phyloP scores from a whole-genome alignment of 2,329 filamentous ascomycete genomes.

The Canariomyces notabilis region DNA sequence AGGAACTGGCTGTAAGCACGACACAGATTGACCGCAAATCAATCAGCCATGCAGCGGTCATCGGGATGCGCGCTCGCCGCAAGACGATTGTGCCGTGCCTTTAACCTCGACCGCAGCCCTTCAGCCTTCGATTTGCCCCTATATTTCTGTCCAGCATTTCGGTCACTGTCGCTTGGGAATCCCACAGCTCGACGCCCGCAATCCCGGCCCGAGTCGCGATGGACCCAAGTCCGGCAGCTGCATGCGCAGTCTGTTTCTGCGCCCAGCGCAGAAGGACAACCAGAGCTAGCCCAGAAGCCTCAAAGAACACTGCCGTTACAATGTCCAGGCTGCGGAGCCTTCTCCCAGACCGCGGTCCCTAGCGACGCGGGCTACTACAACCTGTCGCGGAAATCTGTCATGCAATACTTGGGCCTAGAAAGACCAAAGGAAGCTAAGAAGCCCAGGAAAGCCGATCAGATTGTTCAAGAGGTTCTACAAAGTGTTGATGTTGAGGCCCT shows the following conservation, averaged over 20 bases:
- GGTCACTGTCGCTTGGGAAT: conserved; percentile 7
- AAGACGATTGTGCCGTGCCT: conserved; percentile 24
- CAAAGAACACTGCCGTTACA: conserved; percentile 44
- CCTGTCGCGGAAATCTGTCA: conserved; percentile 46
- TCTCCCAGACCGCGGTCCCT: conserved; percentile 51
- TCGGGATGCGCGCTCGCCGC: conserved; percentile 18
- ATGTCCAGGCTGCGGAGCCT: conserved; percentile 61
- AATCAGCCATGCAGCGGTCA: conserved; percentile 16
- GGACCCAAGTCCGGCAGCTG: conserved; percentile 13
- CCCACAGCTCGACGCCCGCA: conserved; percentile 1
- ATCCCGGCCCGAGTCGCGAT: conserved; percentile 5
- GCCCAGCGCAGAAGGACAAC: background rate
- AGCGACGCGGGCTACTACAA: conserved; percentile 56
- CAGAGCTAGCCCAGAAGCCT: conserved; percentile 1
- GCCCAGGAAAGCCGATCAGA: conserved; percentile 36
- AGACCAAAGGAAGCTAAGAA: conserved; percentile 28
- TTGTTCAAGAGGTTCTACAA: conserved; percentile 44
- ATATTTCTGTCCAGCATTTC: conserved; percentile 27
- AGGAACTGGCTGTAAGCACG: background rate
- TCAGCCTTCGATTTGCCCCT: conserved; percentile 21
- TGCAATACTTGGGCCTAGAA: conserved; percentile 40
- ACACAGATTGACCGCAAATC: background rate
- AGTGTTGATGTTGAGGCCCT: conserved; percentile 39
- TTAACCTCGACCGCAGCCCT: conserved; percentile 20
- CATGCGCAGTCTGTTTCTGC: conserved; percentile 9